These are phyloP conservation scores for Spirogloea muscicola DNA, from an alignment of 139 green algal species.

Conservation along the genomic window DNA sequence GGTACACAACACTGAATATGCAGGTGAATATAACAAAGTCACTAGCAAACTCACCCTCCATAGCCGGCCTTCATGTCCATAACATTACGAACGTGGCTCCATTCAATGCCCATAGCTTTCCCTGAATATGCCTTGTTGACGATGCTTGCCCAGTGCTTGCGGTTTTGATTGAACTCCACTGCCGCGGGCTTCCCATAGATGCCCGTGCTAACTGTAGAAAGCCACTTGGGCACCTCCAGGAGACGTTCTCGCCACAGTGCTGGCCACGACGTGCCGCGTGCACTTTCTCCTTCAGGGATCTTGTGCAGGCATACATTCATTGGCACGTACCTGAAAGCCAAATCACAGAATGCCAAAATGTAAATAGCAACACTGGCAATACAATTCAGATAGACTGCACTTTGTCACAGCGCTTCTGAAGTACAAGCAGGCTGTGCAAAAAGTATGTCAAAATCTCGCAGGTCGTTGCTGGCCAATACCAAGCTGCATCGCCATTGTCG, in stretches of 20 bases:
- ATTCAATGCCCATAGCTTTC: slow-evolving; percentile 19
- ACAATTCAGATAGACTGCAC: too few species aligned
- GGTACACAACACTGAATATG: too few species aligned
- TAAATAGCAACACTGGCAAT: too few species aligned
- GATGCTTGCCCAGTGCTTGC: slow-evolving; percentile 9
- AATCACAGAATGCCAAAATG: too few species aligned
- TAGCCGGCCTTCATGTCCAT: slow-evolving; percentile 42
- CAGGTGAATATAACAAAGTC: too few species aligned
- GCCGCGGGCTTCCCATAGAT: slow-evolving; percentile 11
- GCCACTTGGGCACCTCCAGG: slow-evolving; percentile 4
- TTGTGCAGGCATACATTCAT: slow-evolving; percentile 21
- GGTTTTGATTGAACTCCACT: slow-evolving; percentile 13
- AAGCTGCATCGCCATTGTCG: slow-evolving; percentile 31
- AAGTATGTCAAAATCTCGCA: too few species aligned
- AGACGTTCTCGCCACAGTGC: slow-evolving; percentile 13
- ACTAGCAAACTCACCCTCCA: slow-evolving; percentile 29
- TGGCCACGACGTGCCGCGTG: slow-evolving; percentile 15
- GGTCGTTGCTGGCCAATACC: slow-evolving; percentile 16
- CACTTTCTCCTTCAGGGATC: background rate
- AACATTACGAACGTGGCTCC: slow-evolving; percentile 32
- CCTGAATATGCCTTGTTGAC: slow-evolving; percentile 4
- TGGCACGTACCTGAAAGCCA: slow-evolving; percentile 11
- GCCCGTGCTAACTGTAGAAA: background rate
- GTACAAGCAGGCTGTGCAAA: too few species aligned
- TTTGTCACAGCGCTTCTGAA: too few species aligned